phyloP scores from a whole-genome alignment of 2,329 filamentous ascomycete species.

The Fusarium secorum region DNA sequence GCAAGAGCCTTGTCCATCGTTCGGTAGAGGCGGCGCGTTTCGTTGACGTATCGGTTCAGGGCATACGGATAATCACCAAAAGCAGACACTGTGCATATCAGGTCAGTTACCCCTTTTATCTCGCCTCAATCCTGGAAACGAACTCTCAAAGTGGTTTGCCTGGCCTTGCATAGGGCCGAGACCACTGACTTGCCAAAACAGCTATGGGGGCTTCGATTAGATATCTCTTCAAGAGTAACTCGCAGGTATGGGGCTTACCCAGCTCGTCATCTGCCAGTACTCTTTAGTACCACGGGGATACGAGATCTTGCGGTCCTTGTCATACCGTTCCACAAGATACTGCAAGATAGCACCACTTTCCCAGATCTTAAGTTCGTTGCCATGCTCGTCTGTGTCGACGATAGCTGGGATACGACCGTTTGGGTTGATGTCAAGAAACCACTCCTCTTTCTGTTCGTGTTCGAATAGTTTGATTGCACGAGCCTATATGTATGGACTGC shows the following conservation, averaged over 20 bases:
- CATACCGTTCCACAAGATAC: constrained; percentile 83
- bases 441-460: constrained; percentile 79
- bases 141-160: constrained; percentile 80
- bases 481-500: constrained; percentile 45
- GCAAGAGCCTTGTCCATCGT: constrained; percentile 76
- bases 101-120: neutral
- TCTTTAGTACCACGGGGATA: constrained; percentile 77
- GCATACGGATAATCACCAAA: constrained; percentile 83
- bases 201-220: constrained; percentile 43
- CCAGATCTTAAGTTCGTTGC: constrained; percentile 76
- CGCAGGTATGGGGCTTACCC: constrained; percentile 56
- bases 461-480: constrained; percentile 73
- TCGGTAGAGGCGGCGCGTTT: constrained; percentile 81
- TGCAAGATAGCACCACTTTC: constrained; percentile 85
- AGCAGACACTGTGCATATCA: constrained; percentile 66
- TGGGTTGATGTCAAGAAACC: constrained; percentile 91
- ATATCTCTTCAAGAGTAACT: neutral
- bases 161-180: constrained; percentile 83
- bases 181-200: constrained; percentile 79
- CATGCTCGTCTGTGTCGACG: constrained; percentile 78
- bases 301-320: constrained; percentile 80
- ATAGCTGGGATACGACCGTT: constrained; percentile 90
- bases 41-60: constrained; percentile 81
- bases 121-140: constrained; percentile 8
- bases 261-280: constrained; percentile 80